Evolutionary conservation across 768 basidiomycete genomes (phyloP), one percentile per base, ranked within the genome.

Genomic region (Sarcomyxa edulis): DNA sequence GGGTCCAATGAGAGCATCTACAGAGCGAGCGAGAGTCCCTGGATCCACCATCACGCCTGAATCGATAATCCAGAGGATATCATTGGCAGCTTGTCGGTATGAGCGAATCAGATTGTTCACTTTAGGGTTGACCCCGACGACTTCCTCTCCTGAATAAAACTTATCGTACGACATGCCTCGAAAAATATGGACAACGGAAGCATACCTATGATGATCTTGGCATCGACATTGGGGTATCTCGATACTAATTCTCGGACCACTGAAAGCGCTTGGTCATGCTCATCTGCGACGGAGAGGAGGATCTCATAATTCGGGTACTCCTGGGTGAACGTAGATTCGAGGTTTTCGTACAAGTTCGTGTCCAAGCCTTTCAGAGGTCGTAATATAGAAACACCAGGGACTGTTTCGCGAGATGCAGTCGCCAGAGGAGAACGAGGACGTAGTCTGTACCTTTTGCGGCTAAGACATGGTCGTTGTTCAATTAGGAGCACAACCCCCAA

Each of bases 21-120:
- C 86, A 10, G 91, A 81, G 41, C 90, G 81, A 2, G 84, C 80
- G 18, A 99, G 76, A 8, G 91, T 85, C 11, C 82, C 82, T 1
- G 82, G 71, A 31, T 78, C 76, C 16, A 83, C 81, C 42, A 80
- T 75, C 36, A 98, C 77, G 48, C 95, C 95, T n/a, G 95, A 96
- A 59, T 99, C 96, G 35, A 98, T 72, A 21, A 98, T 85, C 94
- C 94, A 99, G 35, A 98, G 65, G 34, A 98, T 86, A 53, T 98
- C 92, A 54, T 96, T 69, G 39, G 72, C 64, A 0, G 95, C 96
- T 53, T 77, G 65, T 31, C 71, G 69, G 58, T 93, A 97, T 10
- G 94, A 75, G 23, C 81, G 80, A 45, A 93, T 72, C 32, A 99
- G 81, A 60, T 98, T 98, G 67, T 97, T 97, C 51, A 98, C 84